phyloP scores from a whole-genome alignment of 176 grass and related monocot genomes.

The Hordeum marinum region DNA sequence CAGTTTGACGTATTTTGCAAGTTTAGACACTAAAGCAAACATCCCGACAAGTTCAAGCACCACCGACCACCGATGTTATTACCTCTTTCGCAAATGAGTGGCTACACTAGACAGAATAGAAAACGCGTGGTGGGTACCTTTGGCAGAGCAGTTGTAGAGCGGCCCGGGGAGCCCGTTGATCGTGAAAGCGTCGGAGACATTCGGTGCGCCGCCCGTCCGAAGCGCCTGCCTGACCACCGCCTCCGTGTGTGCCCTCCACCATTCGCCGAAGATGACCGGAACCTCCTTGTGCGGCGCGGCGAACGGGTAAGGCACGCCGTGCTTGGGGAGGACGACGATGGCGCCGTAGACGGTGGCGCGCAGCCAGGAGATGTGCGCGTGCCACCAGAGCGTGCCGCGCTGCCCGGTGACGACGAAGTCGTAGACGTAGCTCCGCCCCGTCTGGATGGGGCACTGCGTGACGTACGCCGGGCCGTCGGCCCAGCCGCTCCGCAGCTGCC shows the following conservation, averaged over 20 bases:
- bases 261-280: not conserved
- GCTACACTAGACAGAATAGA: no score
- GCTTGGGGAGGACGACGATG: not conserved
- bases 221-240: not conserved
- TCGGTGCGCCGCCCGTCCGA: not conserved
- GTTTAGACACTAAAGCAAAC: no score
- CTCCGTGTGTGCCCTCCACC: not conserved
- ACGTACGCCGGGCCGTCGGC: slow-evolving; percentile 53
- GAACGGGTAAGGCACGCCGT: not conserved
- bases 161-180: not conserved
- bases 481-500: slow-evolving; percentile 47
- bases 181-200: not conserved
- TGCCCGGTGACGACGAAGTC: slow-evolving; percentile 28
- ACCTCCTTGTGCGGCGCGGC: not conserved
- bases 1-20: no score
- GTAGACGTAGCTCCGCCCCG: slow-evolving; percentile 31
- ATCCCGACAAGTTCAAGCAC: no score
- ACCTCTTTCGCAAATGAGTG: no score
- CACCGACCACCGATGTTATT: no score
- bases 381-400: slow-evolving; percentile 57
- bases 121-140: no score
- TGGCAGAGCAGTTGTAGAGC: not conserved
- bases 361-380: slow-evolving; percentile 44
- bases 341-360: slow-evolving; percentile 5
- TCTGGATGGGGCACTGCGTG: slow-evolving; percentile 55